Evolutionary conservation across 2,329 filamentous ascomycete species (phyloP).

Genomic region (Xylariaceae sp.): DNA sequence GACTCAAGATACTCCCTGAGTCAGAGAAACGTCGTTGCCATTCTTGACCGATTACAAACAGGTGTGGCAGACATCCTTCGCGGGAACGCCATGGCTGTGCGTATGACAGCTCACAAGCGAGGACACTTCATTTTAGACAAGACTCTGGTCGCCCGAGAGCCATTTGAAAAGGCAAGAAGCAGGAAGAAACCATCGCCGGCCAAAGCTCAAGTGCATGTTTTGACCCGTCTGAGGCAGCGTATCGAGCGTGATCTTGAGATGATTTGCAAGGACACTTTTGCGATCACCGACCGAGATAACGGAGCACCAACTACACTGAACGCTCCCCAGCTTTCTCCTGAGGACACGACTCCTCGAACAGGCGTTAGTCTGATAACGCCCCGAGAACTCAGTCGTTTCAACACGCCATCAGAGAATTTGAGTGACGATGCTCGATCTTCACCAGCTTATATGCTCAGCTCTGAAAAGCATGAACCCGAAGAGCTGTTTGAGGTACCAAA

Average conservation of each 20-base stretch:
- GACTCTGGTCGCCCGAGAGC: constrained; percentile 39
- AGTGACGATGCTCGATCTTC: neutral
- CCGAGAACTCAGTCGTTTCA: constrained; percentile 3
- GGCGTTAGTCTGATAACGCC: constrained; percentile 5
- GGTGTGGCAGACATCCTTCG: constrained; percentile 47
- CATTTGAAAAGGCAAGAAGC: constrained; percentile 29
- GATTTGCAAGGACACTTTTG: constrained; percentile 50
- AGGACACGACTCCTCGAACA: constrained; percentile 3
- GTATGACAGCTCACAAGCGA: constrained; percentile 47
- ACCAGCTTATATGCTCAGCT: constrained; percentile 3
- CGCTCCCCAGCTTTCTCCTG: constrained; percentile 3
- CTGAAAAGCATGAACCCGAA: constrained; percentile 5
- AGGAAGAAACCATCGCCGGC: constrained; percentile 32
- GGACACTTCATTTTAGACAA: constrained; percentile 52
- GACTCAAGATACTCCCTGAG: constrained; percentile 40
- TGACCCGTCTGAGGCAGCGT: constrained; percentile 40
- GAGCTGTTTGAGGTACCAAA: constrained; percentile 11
- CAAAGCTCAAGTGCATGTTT: constrained; percentile 38
- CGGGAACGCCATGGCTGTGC: constrained; percentile 44
- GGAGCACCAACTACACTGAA: constrained; percentile 5
- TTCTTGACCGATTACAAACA: constrained; percentile 49
- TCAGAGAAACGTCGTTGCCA: constrained; percentile 43
- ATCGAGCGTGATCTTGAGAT: constrained; percentile 46
- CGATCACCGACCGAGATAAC: constrained; percentile 35
- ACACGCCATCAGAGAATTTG: constrained; percentile 1